Conservation (phyloP, 768 basidiomycete genomes). For the Amanita brunnescens region DNA sequence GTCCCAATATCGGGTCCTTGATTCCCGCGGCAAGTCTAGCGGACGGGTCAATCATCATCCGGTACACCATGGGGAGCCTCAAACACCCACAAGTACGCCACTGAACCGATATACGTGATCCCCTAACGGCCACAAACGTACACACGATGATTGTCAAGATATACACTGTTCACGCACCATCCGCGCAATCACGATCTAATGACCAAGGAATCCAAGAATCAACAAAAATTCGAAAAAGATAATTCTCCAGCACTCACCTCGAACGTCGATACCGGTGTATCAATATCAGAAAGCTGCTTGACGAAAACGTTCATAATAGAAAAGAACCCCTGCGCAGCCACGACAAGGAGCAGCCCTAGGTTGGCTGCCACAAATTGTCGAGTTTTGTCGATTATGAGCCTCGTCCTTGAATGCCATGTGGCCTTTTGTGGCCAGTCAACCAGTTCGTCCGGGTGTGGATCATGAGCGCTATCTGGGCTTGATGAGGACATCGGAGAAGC, state of each 20-base stretch:
- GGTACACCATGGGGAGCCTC: background rate
- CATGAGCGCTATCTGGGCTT: background rate
- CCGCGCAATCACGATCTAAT: background rate
- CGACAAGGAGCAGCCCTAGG: conserved; percentile 52
- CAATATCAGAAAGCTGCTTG: conserved; percentile 49
- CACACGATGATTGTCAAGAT: no score
- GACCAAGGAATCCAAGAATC: background rate
- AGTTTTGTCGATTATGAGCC: background rate
- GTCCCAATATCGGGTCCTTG: conserved; percentile 56
- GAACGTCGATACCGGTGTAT: conserved; percentile 48
- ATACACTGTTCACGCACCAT: background rate
- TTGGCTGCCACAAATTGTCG: conserved; percentile 26
- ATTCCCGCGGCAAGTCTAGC: conserved; percentile 31
- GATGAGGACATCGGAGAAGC: background rate
- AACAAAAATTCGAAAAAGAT: background rate
- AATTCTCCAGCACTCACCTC: conserved; percentile 30
- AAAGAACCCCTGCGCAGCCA: conserved; percentile 48
- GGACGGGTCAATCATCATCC: background rate
- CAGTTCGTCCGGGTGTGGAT: background rate
- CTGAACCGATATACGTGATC: conserved; percentile 44
- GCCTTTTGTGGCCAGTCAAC: background rate
- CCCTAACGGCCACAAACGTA: conserved; percentile 20
- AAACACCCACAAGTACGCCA: conserved; percentile 42
- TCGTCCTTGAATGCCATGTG: background rate
- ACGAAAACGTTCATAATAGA: conserved; percentile 55